Conservation (phyloP, 768 basidiomycete species). For the Kwoniella heveanensis region DNA sequence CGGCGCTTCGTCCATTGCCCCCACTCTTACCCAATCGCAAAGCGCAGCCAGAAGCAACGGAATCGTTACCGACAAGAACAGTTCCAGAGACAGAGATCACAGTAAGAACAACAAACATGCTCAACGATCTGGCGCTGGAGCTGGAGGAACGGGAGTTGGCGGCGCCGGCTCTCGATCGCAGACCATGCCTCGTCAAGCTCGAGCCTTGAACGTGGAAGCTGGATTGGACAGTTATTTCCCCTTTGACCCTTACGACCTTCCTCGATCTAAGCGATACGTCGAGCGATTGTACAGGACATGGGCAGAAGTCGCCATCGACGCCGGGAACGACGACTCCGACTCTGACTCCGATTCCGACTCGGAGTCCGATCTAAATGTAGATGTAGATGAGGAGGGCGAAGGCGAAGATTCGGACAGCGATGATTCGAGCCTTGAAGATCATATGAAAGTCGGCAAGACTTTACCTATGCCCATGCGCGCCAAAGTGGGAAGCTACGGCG, state of each 20-base stretch:
- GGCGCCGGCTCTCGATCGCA: constrained; percentile 19
- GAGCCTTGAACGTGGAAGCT: constrained; percentile 57
- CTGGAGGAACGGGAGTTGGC: constrained; percentile 13
- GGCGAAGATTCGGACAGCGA: constrained; percentile 38
- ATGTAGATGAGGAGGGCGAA: constrained; percentile 42
- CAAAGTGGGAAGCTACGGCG: constrained; percentile 26
- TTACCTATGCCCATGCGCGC: constrained; percentile 15
- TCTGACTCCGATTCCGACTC: constrained; percentile 63
- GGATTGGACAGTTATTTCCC: constrained; percentile 96
- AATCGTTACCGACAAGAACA: not conserved
- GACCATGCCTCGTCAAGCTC: constrained; percentile 36
- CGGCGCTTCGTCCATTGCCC: not conserved
- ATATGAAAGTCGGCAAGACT: constrained; percentile 1
- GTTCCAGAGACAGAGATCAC: not conserved
- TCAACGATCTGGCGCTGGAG: not conserved
- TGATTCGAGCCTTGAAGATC: constrained; percentile 28
- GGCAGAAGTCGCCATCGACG: constrained; percentile 72
- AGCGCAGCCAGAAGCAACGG: not conserved
- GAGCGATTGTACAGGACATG: constrained; percentile 86
- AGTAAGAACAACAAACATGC: not conserved
- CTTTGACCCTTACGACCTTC: constrained; percentile 93
- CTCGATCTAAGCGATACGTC: constrained; percentile 74
- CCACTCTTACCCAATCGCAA: constrained; percentile 27
- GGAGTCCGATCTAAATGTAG: not conserved
- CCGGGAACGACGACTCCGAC: constrained; percentile 72